Evolutionary conservation across 108 stramenopile species (phyloP).

Genomic region (Epithemia pelagica): DNA sequence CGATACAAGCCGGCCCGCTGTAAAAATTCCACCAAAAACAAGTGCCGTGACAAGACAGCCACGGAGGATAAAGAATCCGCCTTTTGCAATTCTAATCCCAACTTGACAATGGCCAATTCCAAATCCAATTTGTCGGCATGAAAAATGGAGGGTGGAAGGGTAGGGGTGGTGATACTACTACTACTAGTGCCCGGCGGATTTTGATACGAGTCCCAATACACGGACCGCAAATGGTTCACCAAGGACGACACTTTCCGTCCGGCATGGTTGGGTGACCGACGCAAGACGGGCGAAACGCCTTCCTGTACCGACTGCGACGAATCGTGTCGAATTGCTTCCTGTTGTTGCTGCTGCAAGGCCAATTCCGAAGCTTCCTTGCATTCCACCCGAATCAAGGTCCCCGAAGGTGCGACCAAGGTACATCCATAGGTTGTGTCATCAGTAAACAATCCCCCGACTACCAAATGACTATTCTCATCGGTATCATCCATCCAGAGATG

Average conservation of each 20-base stretch:
- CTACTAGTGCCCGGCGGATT: not conserved
- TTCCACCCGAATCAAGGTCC: slow-evolving; percentile 1
- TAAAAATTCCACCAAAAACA: slow-evolving; percentile 5
- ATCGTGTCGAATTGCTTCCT: not conserved
- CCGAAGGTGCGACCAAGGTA: not conserved
- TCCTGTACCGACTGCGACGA: not conserved
- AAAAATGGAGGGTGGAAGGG: slow-evolving; percentile 4
- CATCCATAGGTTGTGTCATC: not conserved
- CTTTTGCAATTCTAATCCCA: slow-evolving; percentile 12
- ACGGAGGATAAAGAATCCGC: not conserved
- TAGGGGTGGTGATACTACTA: not conserved
- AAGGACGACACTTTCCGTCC: not conserved
- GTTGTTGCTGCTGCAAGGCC: not conserved
- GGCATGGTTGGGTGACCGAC: not conserved
- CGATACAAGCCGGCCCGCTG: slow-evolving; percentile 11
- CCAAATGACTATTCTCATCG: not conserved
- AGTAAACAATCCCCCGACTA: not conserved
- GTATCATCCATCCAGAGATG: not conserved
- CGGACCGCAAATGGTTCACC: slow-evolving; percentile 8
- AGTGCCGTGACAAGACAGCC: slow-evolving; percentile 14
- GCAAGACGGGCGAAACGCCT: not conserved
- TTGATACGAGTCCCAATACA: slow-evolving; percentile 22
- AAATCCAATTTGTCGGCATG: not conserved
- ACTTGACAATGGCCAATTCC: slow-evolving; percentile 8
- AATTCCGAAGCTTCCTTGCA: not conserved